Evolutionary conservation across 345 rosid genomes (phyloP), one percentile per base, ranked within the genome.

Genomic region (Camelina laxa): DNA sequence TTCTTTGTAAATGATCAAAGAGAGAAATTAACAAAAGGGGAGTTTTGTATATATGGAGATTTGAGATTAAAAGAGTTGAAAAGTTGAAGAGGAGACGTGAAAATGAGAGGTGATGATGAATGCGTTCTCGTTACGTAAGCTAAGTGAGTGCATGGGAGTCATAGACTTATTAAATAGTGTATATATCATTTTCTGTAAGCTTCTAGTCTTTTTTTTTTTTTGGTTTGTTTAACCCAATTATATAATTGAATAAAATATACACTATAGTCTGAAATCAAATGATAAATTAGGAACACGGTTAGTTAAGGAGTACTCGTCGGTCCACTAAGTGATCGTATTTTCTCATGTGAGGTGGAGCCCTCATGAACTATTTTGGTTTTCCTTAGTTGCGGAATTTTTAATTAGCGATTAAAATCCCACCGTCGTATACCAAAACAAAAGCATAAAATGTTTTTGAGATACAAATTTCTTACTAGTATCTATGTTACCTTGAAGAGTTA

Each of bases 61-160:
- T 54, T 60, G 31, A 5, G 63, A 33, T 60, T 35, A 48, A 27
- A 58, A 39, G 53, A 65, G 76, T 36, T 50, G 14, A 42, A 61
- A 50, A 58, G 42, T 35, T 2, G 36, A 38, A 56, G 72, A 76
- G 71, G 38, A 70, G 61, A 77, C 72, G 72, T 77, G 56, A 77
- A 77, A 77, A 77, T 42, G 72, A 77, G 67, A 49, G 67, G 67
- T 38, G 45, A 76, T 77, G 80, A 70, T 71, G 76, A 41, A 77
- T 71, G 72, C 80, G 80, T 71, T 65, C 3, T 65, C 61, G 72
- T 77, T 65, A 77, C 80, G 80, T 77, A 71, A 77, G 76, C 13
- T 13, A 77, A 33, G 36, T 33, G 9, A 77, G 72, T 77, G 80
- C 76, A 77, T 77, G 76, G 76, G 57, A 47, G 63, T 64, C 72